A percentile compares a stretch with the other conserved stretches of the same genome.
These are phyloP conservation scores for Boletus semigastroideus DNA, from an alignment of 1,284 basidiomycete species.

Conservation along the genomic window DNA sequence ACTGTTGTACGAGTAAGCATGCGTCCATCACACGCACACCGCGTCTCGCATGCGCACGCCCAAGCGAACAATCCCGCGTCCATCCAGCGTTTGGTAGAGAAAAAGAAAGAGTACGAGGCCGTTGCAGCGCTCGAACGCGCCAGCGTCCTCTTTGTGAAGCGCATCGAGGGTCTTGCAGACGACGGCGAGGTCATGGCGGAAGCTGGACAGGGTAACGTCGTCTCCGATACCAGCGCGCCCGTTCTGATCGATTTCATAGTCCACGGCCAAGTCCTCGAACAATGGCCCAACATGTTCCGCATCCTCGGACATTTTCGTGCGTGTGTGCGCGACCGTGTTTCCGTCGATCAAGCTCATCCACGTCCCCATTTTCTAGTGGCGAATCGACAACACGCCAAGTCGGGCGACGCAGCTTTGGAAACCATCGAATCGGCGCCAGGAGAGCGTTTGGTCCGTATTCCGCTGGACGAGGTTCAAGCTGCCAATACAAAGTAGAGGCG, in stretches of 20 bases:
- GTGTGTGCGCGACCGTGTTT: slow-evolving; percentile 17
- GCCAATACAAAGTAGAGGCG: slow-evolving; percentile 9
- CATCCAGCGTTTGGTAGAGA: slow-evolving; percentile 59
- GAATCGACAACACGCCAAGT: slow-evolving; percentile 21
- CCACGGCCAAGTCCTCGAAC: slow-evolving; percentile 72
- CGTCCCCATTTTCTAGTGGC: slow-evolving; percentile 27
- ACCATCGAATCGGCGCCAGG: slow-evolving; percentile 14
- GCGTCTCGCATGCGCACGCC: slow-evolving; percentile 47
- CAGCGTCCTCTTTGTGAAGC: slow-evolving; percentile 59
- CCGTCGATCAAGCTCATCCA: neutral
- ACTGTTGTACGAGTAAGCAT: slow-evolving; percentile 24
- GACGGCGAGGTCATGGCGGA: slow-evolving; percentile 76
- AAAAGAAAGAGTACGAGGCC: slow-evolving; percentile 77
- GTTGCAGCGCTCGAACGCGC: slow-evolving; percentile 70
- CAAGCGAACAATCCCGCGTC: slow-evolving; percentile 49
- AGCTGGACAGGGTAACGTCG: slow-evolving; percentile 58
- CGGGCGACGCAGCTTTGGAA: slow-evolving; percentile 9
- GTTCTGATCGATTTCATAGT: slow-evolving; percentile 40
- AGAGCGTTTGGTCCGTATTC: slow-evolving; percentile 34
- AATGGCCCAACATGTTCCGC: slow-evolving; percentile 81
- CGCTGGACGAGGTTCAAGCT: slow-evolving; percentile 32
- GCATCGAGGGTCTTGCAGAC: slow-evolving; percentile 65
- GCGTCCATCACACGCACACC: slow-evolving; percentile 56
- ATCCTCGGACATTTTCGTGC: slow-evolving; percentile 67
- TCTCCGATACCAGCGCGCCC: neutral